Evolutionary conservation across 164 flowering plant genomes (phyloP).

Genomic region (Saururus chinensis): DNA sequence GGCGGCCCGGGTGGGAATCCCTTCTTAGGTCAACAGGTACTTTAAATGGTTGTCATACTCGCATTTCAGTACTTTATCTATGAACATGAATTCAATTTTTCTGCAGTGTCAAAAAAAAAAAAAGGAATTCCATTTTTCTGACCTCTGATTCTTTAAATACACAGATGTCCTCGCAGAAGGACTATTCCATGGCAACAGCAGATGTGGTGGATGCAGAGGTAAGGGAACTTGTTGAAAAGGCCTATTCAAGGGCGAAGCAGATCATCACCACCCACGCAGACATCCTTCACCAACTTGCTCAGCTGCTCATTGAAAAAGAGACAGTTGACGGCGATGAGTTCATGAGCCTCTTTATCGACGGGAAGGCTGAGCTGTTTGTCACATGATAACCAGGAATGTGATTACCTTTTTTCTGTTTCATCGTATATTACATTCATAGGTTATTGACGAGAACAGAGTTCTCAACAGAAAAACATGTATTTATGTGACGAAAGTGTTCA

Average conservation of each 20-base stretch:
- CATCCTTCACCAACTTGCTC: conserved; percentile 91
- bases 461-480: not conserved
- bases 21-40: conserved; percentile 91
- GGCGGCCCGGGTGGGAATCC: conserved; percentile 96
- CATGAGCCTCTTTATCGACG: conserved; percentile 96
- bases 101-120: too few species aligned
- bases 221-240: conserved; percentile 75
- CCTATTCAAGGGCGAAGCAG: conserved; percentile 64
- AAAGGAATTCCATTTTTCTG: too few species aligned
- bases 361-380: conserved; percentile 72
- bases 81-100: too few species aligned
- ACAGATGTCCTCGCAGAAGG: conserved; percentile 95
- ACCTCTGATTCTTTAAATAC: not conserved
- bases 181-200: conserved; percentile 98
- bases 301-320: conserved; percentile 90
- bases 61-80: too few species aligned
- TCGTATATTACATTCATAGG: not conserved
- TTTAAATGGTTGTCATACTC: too few species aligned
- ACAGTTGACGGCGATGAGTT: conserved; percentile 96
- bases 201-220: conserved; percentile 96
- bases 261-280: conserved; percentile 78
- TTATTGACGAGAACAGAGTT: not conserved
- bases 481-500: not conserved
- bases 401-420: not conserved
- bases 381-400: conserved; percentile 15